Conservation (phyloP, 1,284 basidiomycete genomes). For the Volvariella volvacea region DNA sequence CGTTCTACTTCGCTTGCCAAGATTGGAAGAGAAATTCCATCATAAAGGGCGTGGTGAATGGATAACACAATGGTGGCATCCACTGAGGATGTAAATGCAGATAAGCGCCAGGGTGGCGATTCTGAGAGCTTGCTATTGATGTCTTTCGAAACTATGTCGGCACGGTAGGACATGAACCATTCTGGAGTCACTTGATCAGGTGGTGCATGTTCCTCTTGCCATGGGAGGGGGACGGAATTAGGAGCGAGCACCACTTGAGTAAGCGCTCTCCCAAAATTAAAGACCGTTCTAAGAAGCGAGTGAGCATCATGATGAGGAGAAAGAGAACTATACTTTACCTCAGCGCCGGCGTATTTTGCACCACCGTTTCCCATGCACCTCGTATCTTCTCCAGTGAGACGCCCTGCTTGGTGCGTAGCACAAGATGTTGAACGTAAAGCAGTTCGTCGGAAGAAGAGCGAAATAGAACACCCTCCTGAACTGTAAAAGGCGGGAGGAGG, state of each 20-base stretch:
- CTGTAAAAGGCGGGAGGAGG: constrained; percentile 38
- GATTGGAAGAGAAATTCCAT: constrained; percentile 37
- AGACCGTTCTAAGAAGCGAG: constrained; percentile 38
- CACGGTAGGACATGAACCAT: constrained; percentile 25
- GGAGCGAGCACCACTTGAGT: constrained; percentile 33
- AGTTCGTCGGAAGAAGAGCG: constrained; percentile 30
- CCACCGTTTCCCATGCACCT: constrained; percentile 28
- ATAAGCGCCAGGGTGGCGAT: constrained; percentile 29
- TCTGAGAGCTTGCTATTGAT: constrained; percentile 29
- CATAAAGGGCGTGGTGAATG: constrained; percentile 42
- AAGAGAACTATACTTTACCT: constrained; percentile 22
- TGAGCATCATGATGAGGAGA: neutral
- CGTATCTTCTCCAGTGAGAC: constrained; percentile 19
- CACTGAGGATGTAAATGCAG: constrained; percentile 17
- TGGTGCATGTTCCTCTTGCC: constrained; percentile 16
- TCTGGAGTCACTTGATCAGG: constrained; percentile 16
- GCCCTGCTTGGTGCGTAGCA: constrained; percentile 22
- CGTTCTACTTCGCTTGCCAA: constrained; percentile 32
- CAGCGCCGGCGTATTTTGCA: constrained; percentile 30
- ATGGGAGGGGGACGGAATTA: constrained; percentile 17
- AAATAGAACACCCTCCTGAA: constrained; percentile 44
- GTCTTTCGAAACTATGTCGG: constrained; percentile 22
- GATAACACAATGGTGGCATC: constrained; percentile 27
- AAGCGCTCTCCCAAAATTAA: constrained; percentile 33
- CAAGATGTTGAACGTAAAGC: constrained; percentile 42